Percentiles rank a stretch among this genome's conserved stretches.
These are phyloP conservation scores for Malus sieversii DNA, from an alignment of 306 rosid genomes.

Conservation along the genomic window DNA sequence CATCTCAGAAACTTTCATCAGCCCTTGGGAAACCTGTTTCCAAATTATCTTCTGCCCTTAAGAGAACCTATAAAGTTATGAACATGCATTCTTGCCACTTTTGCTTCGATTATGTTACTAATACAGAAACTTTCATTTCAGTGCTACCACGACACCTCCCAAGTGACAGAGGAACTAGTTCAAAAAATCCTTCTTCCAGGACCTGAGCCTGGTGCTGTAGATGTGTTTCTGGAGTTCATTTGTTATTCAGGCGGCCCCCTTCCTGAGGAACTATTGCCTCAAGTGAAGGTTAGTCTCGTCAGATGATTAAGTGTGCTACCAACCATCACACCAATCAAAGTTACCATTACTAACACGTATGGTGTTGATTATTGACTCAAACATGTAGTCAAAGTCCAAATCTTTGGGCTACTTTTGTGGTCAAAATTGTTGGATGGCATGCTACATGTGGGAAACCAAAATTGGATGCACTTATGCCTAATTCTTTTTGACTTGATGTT, in stretches of 20 bases:
- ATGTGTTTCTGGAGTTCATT: slow-evolving; percentile 86
- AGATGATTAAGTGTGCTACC: slow-evolving; percentile 13
- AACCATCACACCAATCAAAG: not conserved
- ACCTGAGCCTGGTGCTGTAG: slow-evolving; percentile 85
- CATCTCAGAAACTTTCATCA: not conserved
- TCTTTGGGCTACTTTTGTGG: too few relatives aligned
- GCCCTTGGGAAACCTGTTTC: too few relatives aligned
- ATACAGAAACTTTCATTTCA: slow-evolving; percentile 30
- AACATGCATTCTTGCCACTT: not conserved
- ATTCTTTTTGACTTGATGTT: too few relatives aligned
- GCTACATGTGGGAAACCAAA: too few relatives aligned
- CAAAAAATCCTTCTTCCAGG: slow-evolving; percentile 82
- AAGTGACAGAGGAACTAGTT: slow-evolving; percentile 85
- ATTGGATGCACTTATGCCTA: too few relatives aligned
- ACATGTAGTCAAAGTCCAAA: too few relatives aligned
- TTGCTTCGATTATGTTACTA: not conserved
- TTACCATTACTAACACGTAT: not conserved
- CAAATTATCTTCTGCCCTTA: too few relatives aligned
- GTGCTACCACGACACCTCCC: slow-evolving; percentile 90
- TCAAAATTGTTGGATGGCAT: too few relatives aligned
- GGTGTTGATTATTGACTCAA: too few relatives aligned
- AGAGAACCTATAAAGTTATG: too few relatives aligned
- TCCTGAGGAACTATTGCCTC: slow-evolving; percentile 89
- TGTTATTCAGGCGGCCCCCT: slow-evolving; percentile 96
- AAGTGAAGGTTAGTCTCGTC: slow-evolving; percentile 52